A percentile compares a stretch with the other conserved stretches of the same genome.
Conservation (phyloP, 768 basidiomycete genomes). For the Boletus pseudo-olivaceus region DNA sequence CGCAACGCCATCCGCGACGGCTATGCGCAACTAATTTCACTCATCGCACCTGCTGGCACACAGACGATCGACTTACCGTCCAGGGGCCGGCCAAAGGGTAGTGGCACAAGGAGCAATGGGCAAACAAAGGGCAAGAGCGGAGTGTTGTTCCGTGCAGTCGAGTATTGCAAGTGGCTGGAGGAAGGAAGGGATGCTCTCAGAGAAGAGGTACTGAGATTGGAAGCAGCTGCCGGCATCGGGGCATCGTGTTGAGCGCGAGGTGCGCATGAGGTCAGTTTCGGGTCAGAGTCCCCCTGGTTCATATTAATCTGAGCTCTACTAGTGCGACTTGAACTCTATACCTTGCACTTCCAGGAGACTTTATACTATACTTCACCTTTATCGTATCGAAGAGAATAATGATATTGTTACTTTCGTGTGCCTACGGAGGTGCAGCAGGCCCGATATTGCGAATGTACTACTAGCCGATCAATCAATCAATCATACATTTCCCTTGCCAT, state of each 20-base stretch:
- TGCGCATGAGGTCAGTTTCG: conserved; percentile 13
- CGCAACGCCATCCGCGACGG: conserved; percentile 89
- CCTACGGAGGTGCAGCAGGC: background rate
- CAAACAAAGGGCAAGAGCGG: conserved; percentile 87
- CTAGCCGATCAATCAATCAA: conserved; percentile 2
- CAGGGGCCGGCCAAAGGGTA: conserved; percentile 77
- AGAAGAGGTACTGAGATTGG: conserved; percentile 64
- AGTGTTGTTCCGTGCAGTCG: conserved; percentile 80
- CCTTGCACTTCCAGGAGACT: background rate
- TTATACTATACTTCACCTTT: background rate
- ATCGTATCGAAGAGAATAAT: conserved; percentile 2
- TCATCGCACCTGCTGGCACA: conserved; percentile 77
- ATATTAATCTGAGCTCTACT: background rate
- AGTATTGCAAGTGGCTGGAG: conserved; percentile 85
- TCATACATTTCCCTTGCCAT: conserved; percentile 8
- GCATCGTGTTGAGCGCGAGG: conserved; percentile 7
- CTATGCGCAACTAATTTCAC: conserved; percentile 78
- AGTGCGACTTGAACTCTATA: background rate
- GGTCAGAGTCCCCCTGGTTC: background rate
- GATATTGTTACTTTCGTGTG: conserved; percentile 5
- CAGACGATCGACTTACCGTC: conserved; percentile 72
- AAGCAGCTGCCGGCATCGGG: conserved; percentile 59
- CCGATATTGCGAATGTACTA: background rate
- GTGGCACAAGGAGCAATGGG: conserved; percentile 59
- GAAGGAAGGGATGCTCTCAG: conserved; percentile 70